Base-by-base conservation (phyloP, 2,329 filamentous ascomycete genomes). In the Diplodia mutila region DNA sequence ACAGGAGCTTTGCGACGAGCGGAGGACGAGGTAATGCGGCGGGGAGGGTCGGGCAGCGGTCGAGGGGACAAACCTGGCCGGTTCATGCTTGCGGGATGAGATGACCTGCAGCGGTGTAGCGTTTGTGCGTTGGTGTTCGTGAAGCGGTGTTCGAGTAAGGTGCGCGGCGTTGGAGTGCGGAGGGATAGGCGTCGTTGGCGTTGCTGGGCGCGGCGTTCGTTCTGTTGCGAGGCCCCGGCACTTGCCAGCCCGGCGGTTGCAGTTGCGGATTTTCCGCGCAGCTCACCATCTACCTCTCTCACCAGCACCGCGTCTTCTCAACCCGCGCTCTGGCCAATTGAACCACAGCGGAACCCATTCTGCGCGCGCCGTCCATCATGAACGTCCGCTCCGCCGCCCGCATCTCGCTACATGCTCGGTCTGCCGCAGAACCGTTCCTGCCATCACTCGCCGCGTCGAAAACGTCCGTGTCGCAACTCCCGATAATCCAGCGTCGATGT, bases 381-480 rank as follows among this genome's bases (percentile, higher is more conserved):
- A 67, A 61, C n/a, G 55, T 61, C 54, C 65, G 65, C 65, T 52
- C 55, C 54, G 29, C 48, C 65, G 42, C 65, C 42, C 54, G 55
- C 23, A 23, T 52, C 37, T 52, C 65, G n/a, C 46, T 61, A 34
- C 42, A 61, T 48, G 55, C 65, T 46, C 54, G 65, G 39, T n/a
- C 29, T 18, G 46, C 55, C 23, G 48, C 46, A 7, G 48, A 52
- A 42, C 42, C 52, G 29, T 53, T 53, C 25, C 18, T 39, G n/a
- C 39, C 65, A 2, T 61, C 55, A 32, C 37, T 67, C 49, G 69
- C 52, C 39, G 67, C 72, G 16, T 68, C 74, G 71, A 74, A 74
- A 68, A 76, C 76, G 70, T 85, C 89, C 78, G 79, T 79, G 51
- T 87, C 88, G 61, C 72, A 69, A 51, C 89, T 87, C 68, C 85